Evolutionary conservation across 2,329 filamentous ascomycete genomes (phyloP).

Genomic region (Drechslerella coelobrocha): DNA sequence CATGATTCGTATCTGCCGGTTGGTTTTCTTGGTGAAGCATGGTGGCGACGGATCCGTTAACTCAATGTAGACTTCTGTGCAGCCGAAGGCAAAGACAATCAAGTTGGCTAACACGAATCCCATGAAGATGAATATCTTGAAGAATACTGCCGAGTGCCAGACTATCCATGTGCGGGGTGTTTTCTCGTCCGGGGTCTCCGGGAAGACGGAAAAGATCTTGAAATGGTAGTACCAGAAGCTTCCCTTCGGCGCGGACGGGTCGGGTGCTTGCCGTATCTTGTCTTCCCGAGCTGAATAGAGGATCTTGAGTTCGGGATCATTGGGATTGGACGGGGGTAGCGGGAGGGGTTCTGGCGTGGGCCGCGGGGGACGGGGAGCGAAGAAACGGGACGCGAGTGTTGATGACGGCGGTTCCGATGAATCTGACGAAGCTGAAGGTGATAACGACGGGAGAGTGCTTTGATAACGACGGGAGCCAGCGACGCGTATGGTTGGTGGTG

Average conservation of each 20-base stretch:
- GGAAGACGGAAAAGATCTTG: conserved; percentile 33
- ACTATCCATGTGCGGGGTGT: conserved; percentile 40
- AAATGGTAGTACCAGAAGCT: conserved; percentile 36
- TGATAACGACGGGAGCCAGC: conserved; percentile 12
- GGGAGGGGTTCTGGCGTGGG: conserved; percentile 17
- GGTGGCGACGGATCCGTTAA: conserved; percentile 28
- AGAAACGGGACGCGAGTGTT: neutral
- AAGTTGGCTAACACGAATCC: conserved; percentile 36
- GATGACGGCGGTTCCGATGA: conserved; percentile 1
- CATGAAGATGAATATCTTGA: conserved; percentile 35
- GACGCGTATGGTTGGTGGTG: conserved; percentile 17
- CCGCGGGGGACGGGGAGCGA: neutral
- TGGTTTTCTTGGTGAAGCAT: conserved; percentile 32
- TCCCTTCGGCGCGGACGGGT: conserved; percentile 34
- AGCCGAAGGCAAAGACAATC: conserved; percentile 28
- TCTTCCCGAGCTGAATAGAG: conserved; percentile 33
- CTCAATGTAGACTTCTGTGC: conserved; percentile 31
- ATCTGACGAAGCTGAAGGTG: conserved; percentile 1
- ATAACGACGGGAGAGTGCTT: conserved; percentile 10
- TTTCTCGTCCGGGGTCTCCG: conserved; percentile 26
- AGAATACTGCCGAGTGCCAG: conserved; percentile 29
- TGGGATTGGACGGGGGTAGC: conserved; percentile 22
- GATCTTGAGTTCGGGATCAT: conserved; percentile 36
- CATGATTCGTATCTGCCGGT: conserved; percentile 25
- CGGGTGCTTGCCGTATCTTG: conserved; percentile 27